phyloP scores from a whole-genome alignment of 176 grass and related monocot genomes.

The Eleusine indica region DNA sequence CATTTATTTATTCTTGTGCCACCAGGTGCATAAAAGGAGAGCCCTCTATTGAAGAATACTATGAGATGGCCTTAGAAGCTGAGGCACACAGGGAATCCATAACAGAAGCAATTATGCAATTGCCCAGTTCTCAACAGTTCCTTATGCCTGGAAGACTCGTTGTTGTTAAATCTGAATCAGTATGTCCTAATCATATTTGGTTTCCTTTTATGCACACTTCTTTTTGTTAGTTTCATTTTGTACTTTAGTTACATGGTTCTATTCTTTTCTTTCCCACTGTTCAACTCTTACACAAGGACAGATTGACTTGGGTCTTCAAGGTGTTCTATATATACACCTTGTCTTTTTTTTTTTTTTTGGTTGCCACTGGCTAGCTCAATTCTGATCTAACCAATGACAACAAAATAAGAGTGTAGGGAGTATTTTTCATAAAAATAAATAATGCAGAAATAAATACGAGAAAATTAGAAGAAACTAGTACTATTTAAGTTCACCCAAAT shows the following conservation, averaged over 20 bases:
- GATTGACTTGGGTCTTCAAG: background rate
- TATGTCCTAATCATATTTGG: conserved; percentile 46
- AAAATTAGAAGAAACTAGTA: background rate
- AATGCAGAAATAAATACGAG: background rate
- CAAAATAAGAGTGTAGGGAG: too few species aligned
- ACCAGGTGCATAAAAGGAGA: conserved; percentile 96
- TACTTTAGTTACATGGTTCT: conserved; percentile 29
- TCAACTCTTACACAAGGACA: background rate
- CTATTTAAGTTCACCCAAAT: background rate
- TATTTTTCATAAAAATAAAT: conserved; percentile 9
- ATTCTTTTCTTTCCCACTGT: background rate
- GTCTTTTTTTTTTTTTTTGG: too few species aligned
- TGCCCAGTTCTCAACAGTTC: conserved; percentile 59
- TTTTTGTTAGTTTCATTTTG: conserved; percentile 20
- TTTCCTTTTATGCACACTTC: conserved; percentile 22
- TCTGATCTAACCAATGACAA: too few species aligned
- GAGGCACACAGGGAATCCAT: conserved; percentile 70
- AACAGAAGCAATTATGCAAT: conserved; percentile 72
- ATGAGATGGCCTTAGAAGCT: conserved; percentile 63
- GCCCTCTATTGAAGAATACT: conserved; percentile 91
- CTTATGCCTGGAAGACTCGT: conserved; percentile 84
- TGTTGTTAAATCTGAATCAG: conserved; percentile 85
- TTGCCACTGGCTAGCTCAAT: too few species aligned
- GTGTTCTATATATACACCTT: background rate
- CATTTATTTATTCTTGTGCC: conserved; percentile 36